phyloP scores from a whole-genome alignment of 2,329 filamentous ascomycete species.

The Trichocomaceae sp. region DNA sequence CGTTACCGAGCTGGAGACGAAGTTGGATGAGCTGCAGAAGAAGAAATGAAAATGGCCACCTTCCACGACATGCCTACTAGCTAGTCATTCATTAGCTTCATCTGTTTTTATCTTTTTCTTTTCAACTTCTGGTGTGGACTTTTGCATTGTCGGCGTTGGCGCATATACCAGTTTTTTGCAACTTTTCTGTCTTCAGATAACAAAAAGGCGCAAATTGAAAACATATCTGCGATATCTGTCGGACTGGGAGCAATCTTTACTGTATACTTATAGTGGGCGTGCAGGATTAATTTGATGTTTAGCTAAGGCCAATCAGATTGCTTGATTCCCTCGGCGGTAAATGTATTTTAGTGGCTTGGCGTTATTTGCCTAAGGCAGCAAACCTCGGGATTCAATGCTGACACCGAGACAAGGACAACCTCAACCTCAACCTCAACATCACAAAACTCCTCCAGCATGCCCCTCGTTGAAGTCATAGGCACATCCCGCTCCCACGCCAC shows the following conservation, averaged over 20 bases:
- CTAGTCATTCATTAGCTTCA: not conserved
- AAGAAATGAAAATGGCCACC: conserved; percentile 50
- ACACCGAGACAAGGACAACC: too few relatives aligned
- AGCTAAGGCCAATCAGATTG: too few relatives aligned
- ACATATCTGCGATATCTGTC: not conserved
- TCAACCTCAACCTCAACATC: not conserved
- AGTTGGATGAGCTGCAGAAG: conserved; percentile 62
- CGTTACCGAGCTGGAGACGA: conserved; percentile 73
- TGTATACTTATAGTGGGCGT: too few relatives aligned
- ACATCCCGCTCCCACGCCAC: conserved; percentile 61
- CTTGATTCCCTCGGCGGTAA: too few relatives aligned
- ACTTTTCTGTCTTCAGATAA: not conserved
- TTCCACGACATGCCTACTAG: too few relatives aligned
- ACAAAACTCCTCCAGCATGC: conserved; percentile 39
- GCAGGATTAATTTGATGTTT: too few relatives aligned
- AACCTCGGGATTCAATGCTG: too few relatives aligned
- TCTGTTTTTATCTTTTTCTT: not conserved
- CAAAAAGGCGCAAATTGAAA: not conserved
- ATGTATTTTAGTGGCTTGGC: too few relatives aligned
- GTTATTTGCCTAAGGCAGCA: too few relatives aligned
- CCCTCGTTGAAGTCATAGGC: conserved; percentile 76
- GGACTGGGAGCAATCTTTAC: not conserved
- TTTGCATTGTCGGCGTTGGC: conserved; percentile 4
- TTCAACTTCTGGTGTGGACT: not conserved
- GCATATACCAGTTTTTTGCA: not conserved